Base-by-base conservation (phyloP, 192 early-diverging fungal species). In the Coemansia erecta region DNA sequence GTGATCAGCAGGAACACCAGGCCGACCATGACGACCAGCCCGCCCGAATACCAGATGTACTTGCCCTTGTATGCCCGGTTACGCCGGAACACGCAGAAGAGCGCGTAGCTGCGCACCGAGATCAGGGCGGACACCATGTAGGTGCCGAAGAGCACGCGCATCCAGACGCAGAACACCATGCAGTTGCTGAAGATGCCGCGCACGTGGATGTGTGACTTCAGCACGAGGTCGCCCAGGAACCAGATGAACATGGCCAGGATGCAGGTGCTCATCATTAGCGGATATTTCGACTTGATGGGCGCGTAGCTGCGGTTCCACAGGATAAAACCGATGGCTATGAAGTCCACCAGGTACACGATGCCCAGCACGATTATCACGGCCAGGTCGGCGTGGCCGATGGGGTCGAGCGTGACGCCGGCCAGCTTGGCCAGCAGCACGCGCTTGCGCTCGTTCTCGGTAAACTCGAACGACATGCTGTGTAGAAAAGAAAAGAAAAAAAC, bases 211-310 rank as follows among this genome's bases (percentile, higher is more conserved):
- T 81, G 70, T n/a, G 69, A 67, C 10, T 78, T 78, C 10, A 78
- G 66, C 1, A 78, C 75, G 1, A 78, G 54, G 61, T 81, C 73
- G 56, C 80, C 73, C 18, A 81, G 56, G 45, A 72, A 81, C 70
- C 70, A 81, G 4, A 81, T 61, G 41, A 73, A 69, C 64, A 76
- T 61, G 0, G 61, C 48, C 0, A 72, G 43, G 19, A 77, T 28
- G 40, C 63, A 66, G 13, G 56, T 50, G 23, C 63, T 63, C 80
- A 81, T 81, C 21, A 81, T 58, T 3, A 69, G 62, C 17, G 67
- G 73, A 47, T 81, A 77, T 40, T 81, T 81, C 39, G 80, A 76
- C 53, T 81, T 81, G 41, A 81, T 61, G 37, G 80, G 80, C 45
- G 80, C 63, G 58, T 76, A 81, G 56, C 65, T 73, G 39, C 73